phyloP scores from a whole-genome alignment of 2,329 filamentous ascomycete species.

The Teratosphaeria nubilosa region DNA sequence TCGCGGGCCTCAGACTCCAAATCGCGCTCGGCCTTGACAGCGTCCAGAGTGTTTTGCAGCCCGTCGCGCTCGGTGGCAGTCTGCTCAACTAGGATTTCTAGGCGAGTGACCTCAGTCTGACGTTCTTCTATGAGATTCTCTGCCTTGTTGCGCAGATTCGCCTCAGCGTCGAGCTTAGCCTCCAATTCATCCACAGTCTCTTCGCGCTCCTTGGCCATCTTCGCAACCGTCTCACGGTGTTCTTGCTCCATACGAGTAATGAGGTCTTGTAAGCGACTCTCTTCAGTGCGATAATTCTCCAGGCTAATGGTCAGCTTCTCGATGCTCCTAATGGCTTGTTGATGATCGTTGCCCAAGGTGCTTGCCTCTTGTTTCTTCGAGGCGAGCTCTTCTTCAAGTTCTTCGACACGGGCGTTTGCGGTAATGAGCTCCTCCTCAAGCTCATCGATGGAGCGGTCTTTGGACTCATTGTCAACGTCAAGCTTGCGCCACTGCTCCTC shows the following conservation, averaged over 20 bases:
- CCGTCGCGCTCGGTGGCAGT: conserved; percentile 29
- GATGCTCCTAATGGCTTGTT: conserved; percentile 26
- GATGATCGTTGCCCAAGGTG: conserved; percentile 17
- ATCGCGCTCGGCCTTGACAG: conserved; percentile 26
- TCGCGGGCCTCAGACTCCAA: conserved; percentile 24
- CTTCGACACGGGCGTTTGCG: conserved; percentile 9
- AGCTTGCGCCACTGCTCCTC: conserved; percentile 28
- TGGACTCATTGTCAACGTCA: conserved; percentile 28
- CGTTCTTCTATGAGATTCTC: conserved; percentile 32
- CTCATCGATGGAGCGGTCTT: conserved; percentile 25
- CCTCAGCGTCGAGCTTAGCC: conserved; percentile 27
- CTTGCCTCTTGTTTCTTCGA: conserved; percentile 14
- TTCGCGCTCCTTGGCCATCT: conserved; percentile 31
- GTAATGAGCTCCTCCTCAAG: conserved; percentile 23
- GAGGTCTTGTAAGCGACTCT: conserved; percentile 27
- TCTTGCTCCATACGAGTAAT: conserved; percentile 32
- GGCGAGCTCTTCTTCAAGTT: conserved; percentile 14
- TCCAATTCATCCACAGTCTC: conserved; percentile 28
- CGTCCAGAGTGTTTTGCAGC: conserved; percentile 22
- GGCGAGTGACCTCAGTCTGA: conserved; percentile 28
- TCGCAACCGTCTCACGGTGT: conserved; percentile 25
- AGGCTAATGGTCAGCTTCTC: conserved; percentile 30
- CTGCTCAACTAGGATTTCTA: conserved; percentile 29
- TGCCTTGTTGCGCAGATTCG: conserved; percentile 27
- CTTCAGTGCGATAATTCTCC: conserved; percentile 30